These are phyloP conservation scores for Phlebiopsis gigantea DNA, from an alignment of 768 basidiomycete species.

Conservation along the genomic window DNA sequence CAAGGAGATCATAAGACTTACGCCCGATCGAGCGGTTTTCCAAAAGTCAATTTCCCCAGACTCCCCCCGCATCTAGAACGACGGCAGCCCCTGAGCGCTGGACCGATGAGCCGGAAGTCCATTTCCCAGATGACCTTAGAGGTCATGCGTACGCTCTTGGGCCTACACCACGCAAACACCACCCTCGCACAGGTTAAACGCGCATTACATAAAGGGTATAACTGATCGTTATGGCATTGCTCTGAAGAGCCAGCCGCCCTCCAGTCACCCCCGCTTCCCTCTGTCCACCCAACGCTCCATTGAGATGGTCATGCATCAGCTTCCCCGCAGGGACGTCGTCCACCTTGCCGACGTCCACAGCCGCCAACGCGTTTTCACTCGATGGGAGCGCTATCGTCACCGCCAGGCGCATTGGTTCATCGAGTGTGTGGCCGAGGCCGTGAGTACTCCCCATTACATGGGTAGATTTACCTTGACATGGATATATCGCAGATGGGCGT, in stretches of 20 bases:
- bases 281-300: neutral
- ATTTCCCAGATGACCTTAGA: neutral
- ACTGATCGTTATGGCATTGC: no score
- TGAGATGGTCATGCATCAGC: neutral
- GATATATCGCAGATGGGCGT: conserved; percentile 25
- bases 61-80: neutral
- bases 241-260: neutral
- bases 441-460: conserved; percentile 12
- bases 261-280: neutral
- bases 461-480: neutral
- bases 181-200: neutral
- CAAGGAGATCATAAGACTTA: neutral
- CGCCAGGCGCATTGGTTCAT: conserved; percentile 26
- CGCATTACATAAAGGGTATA: neutral
- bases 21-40: neutral
- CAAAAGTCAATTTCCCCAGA: neutral
- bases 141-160: neutral
- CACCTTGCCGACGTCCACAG: conserved; percentile 23
- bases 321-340: conserved; percentile 12
- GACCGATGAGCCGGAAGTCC: neutral
- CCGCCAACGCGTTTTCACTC: conserved; percentile 10
- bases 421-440: conserved; percentile 28
- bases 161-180: neutral
- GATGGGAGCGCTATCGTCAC: conserved; percentile 25
- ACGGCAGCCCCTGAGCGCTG: neutral